A percentile compares a stretch with the other conserved stretches of the same genome.
Evolutionary conservation across 768 basidiomycete species (phyloP).

Genomic region (Lyophyllum decastes): DNA sequence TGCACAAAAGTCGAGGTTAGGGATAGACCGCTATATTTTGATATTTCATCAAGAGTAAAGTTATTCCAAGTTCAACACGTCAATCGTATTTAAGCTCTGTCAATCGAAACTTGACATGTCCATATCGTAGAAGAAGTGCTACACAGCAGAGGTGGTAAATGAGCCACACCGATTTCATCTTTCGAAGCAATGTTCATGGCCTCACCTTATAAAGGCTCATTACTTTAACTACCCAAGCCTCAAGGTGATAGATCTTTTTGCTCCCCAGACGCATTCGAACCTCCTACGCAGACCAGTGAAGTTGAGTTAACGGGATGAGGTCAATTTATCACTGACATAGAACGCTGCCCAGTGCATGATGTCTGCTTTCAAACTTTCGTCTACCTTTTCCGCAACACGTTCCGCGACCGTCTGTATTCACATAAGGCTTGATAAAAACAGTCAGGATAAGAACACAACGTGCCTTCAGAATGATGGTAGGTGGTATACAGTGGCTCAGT

Average conservation of each 20-base stretch:
- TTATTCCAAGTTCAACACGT: neutral
- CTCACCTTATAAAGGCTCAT: conserved; percentile 88
- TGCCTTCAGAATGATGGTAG: conserved; percentile 89
- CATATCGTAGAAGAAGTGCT: conserved; percentile 66
- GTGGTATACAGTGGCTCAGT: conserved; percentile 95
- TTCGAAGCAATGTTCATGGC: neutral
- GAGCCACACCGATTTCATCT: too few species aligned
- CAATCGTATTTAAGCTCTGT: neutral
- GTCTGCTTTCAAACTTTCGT: conserved; percentile 88
- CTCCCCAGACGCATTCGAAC: conserved; percentile 90
- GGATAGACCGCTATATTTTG: too few species aligned
- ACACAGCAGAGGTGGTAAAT: conserved; percentile 7
- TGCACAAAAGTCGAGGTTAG: too few species aligned
- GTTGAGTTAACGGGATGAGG: neutral
- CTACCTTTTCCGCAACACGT: conserved; percentile 81
- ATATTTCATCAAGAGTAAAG: neutral
- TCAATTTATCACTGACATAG: conserved; percentile 58
- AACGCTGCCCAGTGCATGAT: conserved; percentile 98
- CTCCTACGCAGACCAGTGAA: conserved; percentile 55
- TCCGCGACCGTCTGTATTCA: conserved; percentile 83
- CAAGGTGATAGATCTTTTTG: conserved; percentile 92
- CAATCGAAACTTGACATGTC: conserved; percentile 62
- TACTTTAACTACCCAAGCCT: conserved; percentile 96
- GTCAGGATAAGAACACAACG: conserved; percentile 14
- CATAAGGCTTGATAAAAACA: neutral